A percentile compares a stretch with the other conserved stretches of the same genome.
Conservation (phyloP, 1,284 basidiomycete genomes). For the Ustilago bromivora region DNA sequence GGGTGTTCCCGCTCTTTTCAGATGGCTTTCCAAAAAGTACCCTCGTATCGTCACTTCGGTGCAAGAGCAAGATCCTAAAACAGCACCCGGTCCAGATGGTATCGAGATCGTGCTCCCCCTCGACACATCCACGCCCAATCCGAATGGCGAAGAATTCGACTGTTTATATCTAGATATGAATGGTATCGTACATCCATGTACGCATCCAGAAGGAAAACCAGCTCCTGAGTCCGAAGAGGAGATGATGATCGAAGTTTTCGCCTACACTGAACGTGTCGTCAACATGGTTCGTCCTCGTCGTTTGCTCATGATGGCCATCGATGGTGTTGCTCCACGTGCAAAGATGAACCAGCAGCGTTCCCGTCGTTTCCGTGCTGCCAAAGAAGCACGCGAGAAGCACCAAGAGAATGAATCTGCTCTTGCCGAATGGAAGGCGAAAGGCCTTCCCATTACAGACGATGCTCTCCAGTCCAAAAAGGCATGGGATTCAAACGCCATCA, state of each 20-base stretch:
- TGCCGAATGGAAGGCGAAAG: slow-evolving; percentile 88
- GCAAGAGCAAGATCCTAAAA: slow-evolving; percentile 65
- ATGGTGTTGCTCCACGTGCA: slow-evolving; percentile 96
- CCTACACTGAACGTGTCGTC: slow-evolving; percentile 95
- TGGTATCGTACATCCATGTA: slow-evolving; percentile 89
- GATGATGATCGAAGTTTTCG: slow-evolving; percentile 99
- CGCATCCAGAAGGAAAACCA: slow-evolving; percentile 91
- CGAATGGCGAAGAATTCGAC: slow-evolving; percentile 96
- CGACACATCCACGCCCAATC: slow-evolving; percentile 86
- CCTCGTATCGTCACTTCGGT: slow-evolving; percentile 68
- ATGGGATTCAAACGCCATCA: slow-evolving; percentile 99
- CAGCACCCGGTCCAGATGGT: slow-evolving; percentile 72
- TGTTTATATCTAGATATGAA: slow-evolving; percentile 82
- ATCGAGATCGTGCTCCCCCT: slow-evolving; percentile 80
- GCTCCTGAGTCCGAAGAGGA: slow-evolving; percentile 97
- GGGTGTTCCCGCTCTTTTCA: slow-evolving; percentile 69
- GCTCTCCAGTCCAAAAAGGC: slow-evolving; percentile 81
- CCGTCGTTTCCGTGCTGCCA: slow-evolving; percentile 91
- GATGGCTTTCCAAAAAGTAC: slow-evolving; percentile 71
- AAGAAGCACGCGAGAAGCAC: slow-evolving; percentile 94
- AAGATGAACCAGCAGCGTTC: slow-evolving; percentile 99
- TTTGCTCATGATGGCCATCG: slow-evolving; percentile 97
- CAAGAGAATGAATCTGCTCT: slow-evolving; percentile 84
- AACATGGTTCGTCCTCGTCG: slow-evolving; percentile 96
- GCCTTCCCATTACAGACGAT: slow-evolving; percentile 84